Conservation (phyloP, 2,329 filamentous ascomycete genomes). For the Venturiaceae sp. region DNA sequence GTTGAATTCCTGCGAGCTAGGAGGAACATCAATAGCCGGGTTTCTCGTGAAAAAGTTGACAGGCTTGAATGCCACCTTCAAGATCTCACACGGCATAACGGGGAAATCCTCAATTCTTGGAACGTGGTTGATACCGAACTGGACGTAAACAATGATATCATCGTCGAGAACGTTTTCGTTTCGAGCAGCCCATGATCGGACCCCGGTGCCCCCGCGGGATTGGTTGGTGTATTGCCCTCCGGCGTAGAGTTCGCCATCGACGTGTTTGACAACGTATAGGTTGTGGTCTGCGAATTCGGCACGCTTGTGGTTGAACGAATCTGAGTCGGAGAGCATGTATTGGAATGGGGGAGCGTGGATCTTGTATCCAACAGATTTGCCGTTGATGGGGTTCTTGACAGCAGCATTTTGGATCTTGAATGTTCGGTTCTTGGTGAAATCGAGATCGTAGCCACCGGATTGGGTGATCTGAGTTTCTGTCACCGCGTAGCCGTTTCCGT, state of each 20-base stretch:
- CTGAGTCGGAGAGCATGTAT: conserved; percentile 41
- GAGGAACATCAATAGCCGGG: conserved; percentile 49
- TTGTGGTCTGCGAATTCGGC: conserved; percentile 50
- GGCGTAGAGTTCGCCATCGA: conserved; percentile 49
- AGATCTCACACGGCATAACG: conserved; percentile 48
- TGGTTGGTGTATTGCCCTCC: conserved; percentile 53
- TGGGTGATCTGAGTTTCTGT: conserved; percentile 36
- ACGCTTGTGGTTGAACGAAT: conserved; percentile 46
- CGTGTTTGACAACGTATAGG: conserved; percentile 48
- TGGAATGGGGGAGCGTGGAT: conserved; percentile 39
- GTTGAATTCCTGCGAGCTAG: conserved; percentile 38
- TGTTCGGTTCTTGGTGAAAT: conserved; percentile 31
- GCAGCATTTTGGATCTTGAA: conserved; percentile 40
- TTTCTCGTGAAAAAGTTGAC: conserved; percentile 51
- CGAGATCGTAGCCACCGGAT: conserved; percentile 41
- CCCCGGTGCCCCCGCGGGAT: conserved; percentile 41
- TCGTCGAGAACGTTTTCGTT: conserved; percentile 44
- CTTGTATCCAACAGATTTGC: conserved; percentile 39
- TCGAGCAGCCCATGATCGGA: conserved; percentile 38
- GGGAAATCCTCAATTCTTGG: conserved; percentile 48
- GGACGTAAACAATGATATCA: conserved; percentile 47
- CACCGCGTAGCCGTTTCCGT: conserved; percentile 40
- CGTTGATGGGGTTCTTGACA: conserved; percentile 36
- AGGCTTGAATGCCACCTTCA: conserved; percentile 48
- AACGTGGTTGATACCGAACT: conserved; percentile 50